Percentiles rank a stretch among this genome's conserved stretches.
phyloP scores from a whole-genome alignment of 768 basidiomycete genomes.

The Tylopilus balloui region DNA sequence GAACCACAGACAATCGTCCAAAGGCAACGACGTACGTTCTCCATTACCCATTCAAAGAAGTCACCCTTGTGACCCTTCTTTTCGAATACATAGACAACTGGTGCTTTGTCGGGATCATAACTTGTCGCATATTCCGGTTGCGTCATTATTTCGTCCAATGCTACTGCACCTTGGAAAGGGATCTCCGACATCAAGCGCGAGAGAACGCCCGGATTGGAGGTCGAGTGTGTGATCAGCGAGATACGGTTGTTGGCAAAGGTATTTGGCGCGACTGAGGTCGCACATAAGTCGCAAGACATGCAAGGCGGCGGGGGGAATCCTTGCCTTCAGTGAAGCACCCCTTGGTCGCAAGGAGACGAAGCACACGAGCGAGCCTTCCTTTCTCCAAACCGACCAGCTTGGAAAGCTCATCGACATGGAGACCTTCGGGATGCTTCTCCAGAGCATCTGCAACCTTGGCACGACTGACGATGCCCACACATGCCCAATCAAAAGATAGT shows the following conservation, averaged over 20 bases:
- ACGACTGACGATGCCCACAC: slow-evolving; percentile 22
- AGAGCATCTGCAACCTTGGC: slow-evolving; percentile 28
- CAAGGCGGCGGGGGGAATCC: neutral
- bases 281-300: neutral
- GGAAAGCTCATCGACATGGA: slow-evolving; percentile 26
- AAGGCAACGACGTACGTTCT: slow-evolving; percentile 14
- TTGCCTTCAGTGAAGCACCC: slow-evolving; percentile 32
- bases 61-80: slow-evolving; percentile 13
- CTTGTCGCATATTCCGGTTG: slow-evolving; percentile 24
- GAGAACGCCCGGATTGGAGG: slow-evolving; percentile 9
- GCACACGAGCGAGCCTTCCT: slow-evolving; percentile 28
- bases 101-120: slow-evolving; percentile 21
- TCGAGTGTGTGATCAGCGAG: slow-evolving; percentile 25
- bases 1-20: neutral
- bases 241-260: slow-evolving; percentile 34
- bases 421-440: slow-evolving; percentile 23
- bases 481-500: slow-evolving; percentile 26
- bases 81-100: slow-evolving; percentile 18
- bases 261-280: slow-evolving; percentile 21
- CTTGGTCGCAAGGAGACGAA: slow-evolving; percentile 29
- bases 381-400: slow-evolving; percentile 22
- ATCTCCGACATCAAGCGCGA: slow-evolving; percentile 8
- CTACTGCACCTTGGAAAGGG: slow-evolving; percentile 9
- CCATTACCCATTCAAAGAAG: slow-evolving; percentile 23
- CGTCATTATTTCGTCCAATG: slow-evolving; percentile 24